phyloP scores from a whole-genome alignment of 2,329 filamentous ascomycete genomes.

The Cordyceps farinosa region DNA sequence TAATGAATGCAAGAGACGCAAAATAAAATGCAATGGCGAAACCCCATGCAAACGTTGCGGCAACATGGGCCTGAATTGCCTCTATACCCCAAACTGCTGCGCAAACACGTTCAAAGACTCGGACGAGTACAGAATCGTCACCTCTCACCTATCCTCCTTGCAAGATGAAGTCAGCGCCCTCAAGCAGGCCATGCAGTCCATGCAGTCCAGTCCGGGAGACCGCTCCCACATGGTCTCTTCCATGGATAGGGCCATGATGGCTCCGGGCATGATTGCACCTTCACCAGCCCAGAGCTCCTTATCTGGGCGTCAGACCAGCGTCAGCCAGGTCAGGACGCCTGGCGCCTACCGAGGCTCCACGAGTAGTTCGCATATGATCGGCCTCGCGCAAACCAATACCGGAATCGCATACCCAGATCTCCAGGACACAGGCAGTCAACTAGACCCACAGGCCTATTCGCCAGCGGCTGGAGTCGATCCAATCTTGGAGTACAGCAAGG shows the following conservation, averaged over 20 bases:
- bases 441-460: constrained; percentile 10
- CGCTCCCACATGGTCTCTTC: constrained; percentile 43
- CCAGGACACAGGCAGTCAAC: constrained; percentile 59
- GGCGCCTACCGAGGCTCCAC: constrained; percentile 79
- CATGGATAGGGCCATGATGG: constrained; percentile 41
- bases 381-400: constrained; percentile 87
- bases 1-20: constrained; percentile 72
- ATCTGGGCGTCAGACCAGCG: constrained; percentile 35
- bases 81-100: constrained; percentile 65
- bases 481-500: constrained; percentile 71
- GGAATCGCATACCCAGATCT: constrained; percentile 62
- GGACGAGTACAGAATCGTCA: constrained; percentile 83
- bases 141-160: constrained; percentile 65
- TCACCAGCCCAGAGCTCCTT: constrained; percentile 43
- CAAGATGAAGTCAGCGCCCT: constrained; percentile 83
- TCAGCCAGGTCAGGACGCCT: constrained; percentile 44
- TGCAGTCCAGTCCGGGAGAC: constrained; percentile 49
- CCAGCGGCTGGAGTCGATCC: constrained; percentile 53
- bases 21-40: constrained; percentile 72
- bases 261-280: constrained; percentile 26
- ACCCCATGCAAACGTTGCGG: constrained; percentile 65
- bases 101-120: constrained; percentile 85
- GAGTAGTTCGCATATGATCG: constrained; percentile 78
- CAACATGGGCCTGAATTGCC: constrained; percentile 62
- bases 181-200: constrained; percentile 64